Evolutionary conservation across 2,329 filamentous ascomycete species (phyloP), one percentile per base, ranked within the genome.

Genomic region (Didymellaceae sp.): DNA sequence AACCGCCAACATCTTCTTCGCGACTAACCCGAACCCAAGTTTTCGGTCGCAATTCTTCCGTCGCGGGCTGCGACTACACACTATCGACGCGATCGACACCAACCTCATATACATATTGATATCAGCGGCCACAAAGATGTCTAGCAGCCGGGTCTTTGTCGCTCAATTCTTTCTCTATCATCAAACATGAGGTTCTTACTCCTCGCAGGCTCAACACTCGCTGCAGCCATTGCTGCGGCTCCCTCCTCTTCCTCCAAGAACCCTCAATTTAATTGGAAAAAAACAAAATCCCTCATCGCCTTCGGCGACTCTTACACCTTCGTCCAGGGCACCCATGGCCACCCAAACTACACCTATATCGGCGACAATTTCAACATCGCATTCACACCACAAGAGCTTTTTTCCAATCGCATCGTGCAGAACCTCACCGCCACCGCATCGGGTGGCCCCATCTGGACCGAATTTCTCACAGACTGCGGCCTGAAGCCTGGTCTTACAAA

Each of bases 391-490:
- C 45, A 71, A 6, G 65, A 76, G 11, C 72, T 83, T 0, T 69
- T 82, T 11, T 67, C 66, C 1, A 70, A 81, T 58, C 67, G 74
- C 50, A 83, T 83, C 50, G 75, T 82, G 2, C 80, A 83, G 32
- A 82, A 82, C 30, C 75, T 78, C 55, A 78, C 74, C 2, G 69
- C 68, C 20, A 63, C 61, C 11, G 79, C 80, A 14, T 77, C 79
- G 45, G 81, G 79, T 1, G 80, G 81, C 0, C 78, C 80, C 0
- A 81, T 83, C 46, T 84, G 80, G 80, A 74, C 82, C 5, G 79
- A 83, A 58, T 78, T 75, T 45, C 68, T 84, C 17, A 83, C 81
- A 6, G 65, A 68, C 1, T 83, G 82, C 59, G 80, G 77, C n/a
- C 40, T 78, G 7, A 59, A 77, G 28, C 62, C 72, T 11, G 78